Percentiles rank a stretch among this genome's conserved stretches.
These are phyloP conservation scores for Chaetomium sp. DNA, from an alignment of 2,329 filamentous ascomycete genomes.

Conservation along the genomic window DNA sequence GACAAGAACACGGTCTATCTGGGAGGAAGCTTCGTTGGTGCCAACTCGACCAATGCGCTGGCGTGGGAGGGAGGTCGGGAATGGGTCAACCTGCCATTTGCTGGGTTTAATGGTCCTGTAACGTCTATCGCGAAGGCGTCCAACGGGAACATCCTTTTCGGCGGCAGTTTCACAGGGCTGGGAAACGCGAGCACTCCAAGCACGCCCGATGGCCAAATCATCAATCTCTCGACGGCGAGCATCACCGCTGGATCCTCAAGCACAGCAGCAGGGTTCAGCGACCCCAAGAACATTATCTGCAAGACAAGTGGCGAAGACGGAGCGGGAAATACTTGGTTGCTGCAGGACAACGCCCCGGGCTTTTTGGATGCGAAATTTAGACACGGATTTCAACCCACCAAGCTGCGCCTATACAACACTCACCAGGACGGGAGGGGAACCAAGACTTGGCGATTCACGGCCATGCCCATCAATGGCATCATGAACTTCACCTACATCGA, in stretches of 20 bases:
- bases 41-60: conserved; percentile 86
- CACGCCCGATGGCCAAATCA: conserved; percentile 70
- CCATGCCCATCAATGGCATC: conserved; percentile 84
- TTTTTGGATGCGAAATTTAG: conserved; percentile 82
- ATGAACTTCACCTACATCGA: conserved; percentile 95
- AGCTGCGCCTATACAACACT: conserved; percentile 86
- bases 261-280: conserved; percentile 64
- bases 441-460: conserved; percentile 83
- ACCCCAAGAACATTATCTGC: conserved; percentile 83
- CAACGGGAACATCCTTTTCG: conserved; percentile 87
- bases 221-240: conserved; percentile 80
- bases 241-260: conserved; percentile 69
- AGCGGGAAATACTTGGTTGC: conserved; percentile 78
- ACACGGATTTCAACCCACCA: conserved; percentile 85
- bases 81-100: conserved; percentile 84
- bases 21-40: conserved; percentile 79
- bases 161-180: conserved; percentile 83
- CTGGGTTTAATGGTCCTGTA: conserved; percentile 92
- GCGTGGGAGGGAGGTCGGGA: conserved; percentile 69
- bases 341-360: conserved; percentile 73
- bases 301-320: conserved; percentile 68
- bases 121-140: conserved; percentile 78
- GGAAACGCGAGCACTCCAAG: conserved; percentile 75
- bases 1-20: conserved; percentile 81
- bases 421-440: conserved; percentile 81